Percentiles rank a stretch among this genome's conserved stretches.
These are phyloP conservation scores for Austropuccinia psidii DNA, from an alignment of 1,284 basidiomycete species.

Conservation along the genomic window DNA sequence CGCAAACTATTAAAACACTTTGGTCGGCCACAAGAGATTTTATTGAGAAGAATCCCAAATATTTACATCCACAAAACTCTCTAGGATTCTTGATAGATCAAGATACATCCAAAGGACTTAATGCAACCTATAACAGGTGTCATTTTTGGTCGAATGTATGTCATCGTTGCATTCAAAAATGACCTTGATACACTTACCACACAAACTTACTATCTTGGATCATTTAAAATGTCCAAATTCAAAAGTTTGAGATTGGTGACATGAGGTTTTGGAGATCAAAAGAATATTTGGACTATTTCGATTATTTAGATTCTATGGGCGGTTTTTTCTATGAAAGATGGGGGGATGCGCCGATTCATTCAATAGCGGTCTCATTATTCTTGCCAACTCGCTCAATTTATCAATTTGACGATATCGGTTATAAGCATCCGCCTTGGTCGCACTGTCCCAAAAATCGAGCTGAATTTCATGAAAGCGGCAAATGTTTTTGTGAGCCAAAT, in stretches of 20 bases:
- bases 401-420: constrained; percentile 50
- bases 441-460: constrained; percentile 54
- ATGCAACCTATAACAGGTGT: constrained; percentile 17
- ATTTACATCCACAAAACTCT: background rate
- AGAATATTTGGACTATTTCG: background rate
- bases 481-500: constrained; percentile 47
- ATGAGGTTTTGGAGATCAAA: constrained; percentile 6
- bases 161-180: background rate
- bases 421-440: constrained; percentile 59
- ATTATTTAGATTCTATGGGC: background rate
- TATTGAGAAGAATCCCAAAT: background rate
- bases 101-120: background rate
- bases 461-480: constrained; percentile 53
- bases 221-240: too few relatives aligned
- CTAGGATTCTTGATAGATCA: constrained; percentile 1
- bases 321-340: constrained; percentile 13
- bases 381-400: background rate
- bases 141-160: constrained; percentile 22
- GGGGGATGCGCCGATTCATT: constrained; percentile 14
- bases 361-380: background rate
- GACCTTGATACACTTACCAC: background rate
- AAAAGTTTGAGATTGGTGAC: constrained; percentile 7
- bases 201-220: background rate
- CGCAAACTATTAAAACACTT: constrained; percentile 41
- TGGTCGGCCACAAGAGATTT: background rate